A percentile compares a stretch with the other conserved stretches of the same genome.
Evolutionary conservation across 2,329 filamentous ascomycete genomes (phyloP).

Genomic region (Colletotrichum destructivum): DNA sequence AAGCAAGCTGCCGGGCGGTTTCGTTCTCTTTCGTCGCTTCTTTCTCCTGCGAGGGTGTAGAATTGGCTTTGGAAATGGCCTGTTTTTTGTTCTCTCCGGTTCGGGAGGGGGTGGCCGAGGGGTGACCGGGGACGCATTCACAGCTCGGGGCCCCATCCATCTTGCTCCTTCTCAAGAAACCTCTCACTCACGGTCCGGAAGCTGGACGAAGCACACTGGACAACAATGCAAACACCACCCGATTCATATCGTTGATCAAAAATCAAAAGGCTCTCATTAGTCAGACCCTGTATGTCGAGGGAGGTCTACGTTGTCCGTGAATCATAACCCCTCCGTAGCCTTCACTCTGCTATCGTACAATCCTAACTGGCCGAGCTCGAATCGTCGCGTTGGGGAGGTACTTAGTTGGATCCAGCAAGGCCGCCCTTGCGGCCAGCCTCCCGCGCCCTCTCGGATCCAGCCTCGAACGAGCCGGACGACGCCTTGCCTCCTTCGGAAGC

Average conservation of each 20-base stretch:
- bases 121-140: neutral
- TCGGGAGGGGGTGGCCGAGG: neutral
- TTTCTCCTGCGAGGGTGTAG: neutral
- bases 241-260: neutral
- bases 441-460: conserved; percentile 65
- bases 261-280: neutral
- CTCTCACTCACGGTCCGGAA: neutral
- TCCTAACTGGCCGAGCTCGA: too few species aligned
- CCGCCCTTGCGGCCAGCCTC: conserved; percentile 71
- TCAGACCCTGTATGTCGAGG: neutral
- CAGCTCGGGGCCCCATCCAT: neutral
- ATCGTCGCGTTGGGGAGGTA: accelerated
- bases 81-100: neutral
- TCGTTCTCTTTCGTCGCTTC: too few species aligned
- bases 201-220: neutral
- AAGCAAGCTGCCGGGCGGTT: too few species aligned
- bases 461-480: conserved; percentile 68
- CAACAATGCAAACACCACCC: neutral
- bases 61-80: conserved; percentile 8
- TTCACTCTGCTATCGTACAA: conserved; percentile 15
- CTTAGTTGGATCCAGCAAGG: conserved; percentile 18
- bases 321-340: conserved; percentile 5
- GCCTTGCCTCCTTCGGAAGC: conserved; percentile 69
- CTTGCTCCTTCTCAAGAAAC: neutral
- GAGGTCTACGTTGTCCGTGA: neutral